Percentiles rank a stretch among this genome's conserved stretches.
These are phyloP conservation scores for Botrytis aclada DNA, from an alignment of 2,329 filamentous ascomycete genomes.

Conservation along the genomic window DNA sequence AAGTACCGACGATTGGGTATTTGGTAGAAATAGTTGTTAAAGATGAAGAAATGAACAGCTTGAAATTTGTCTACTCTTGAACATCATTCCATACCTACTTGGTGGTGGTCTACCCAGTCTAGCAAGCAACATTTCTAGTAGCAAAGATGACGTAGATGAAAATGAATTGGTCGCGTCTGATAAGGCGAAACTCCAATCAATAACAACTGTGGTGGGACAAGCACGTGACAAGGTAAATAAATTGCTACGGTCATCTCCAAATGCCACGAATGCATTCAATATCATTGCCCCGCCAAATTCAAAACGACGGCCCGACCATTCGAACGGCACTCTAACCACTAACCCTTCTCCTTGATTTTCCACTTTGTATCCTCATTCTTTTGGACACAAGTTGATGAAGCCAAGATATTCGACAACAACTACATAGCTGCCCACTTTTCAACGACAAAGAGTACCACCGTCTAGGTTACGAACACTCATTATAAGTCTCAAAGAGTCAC, in stretches of 20 bases:
- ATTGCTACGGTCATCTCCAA: slow-evolving; percentile 6
- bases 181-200: neutral
- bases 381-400: too few relatives aligned
- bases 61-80: neutral
- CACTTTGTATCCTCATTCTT: neutral
- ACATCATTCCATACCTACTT: neutral
- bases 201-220: neutral
- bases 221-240: neutral
- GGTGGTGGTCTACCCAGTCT: neutral
- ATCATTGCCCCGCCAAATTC: slow-evolving; percentile 11
- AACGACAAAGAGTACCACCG: neutral
- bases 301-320: neutral
- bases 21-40: neutral
- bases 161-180: neutral
- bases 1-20: neutral
- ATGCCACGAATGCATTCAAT: slow-evolving; percentile 5
- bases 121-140: neutral
- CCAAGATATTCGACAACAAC: neutral
- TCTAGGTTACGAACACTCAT: neutral
- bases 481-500: neutral
- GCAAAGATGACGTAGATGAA: slow-evolving; percentile 10
- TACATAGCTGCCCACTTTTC: neutral
- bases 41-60: neutral
- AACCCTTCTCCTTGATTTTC: neutral
- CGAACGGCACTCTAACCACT: neutral